Evolutionary conservation across 306 rosid genomes (phyloP).

Genomic region (Cucurbita ficifolia): DNA sequence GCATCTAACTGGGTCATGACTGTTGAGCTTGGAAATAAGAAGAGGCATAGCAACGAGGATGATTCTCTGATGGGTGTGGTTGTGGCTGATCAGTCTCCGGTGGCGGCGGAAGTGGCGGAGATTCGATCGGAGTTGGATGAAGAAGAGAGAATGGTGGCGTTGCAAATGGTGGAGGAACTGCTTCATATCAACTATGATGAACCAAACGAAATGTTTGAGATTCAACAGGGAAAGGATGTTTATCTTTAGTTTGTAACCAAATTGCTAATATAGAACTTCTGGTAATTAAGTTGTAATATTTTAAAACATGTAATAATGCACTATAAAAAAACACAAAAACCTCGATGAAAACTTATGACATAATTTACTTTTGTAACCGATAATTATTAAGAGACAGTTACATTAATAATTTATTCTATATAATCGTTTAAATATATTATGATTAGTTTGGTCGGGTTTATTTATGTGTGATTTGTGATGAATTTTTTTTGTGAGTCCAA

Average conservation of each 20-base stretch:
- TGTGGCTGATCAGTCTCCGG: neutral
- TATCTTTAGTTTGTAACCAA: neutral
- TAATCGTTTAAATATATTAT: no score
- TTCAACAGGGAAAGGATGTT: slow-evolving; percentile 10
- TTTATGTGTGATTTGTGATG: no score
- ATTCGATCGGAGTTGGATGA: slow-evolving; percentile 27
- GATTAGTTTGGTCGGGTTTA: no score
- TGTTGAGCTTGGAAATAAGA: slow-evolving; percentile 27
- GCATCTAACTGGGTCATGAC: slow-evolving; percentile 56
- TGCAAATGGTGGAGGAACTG: slow-evolving; percentile 66
- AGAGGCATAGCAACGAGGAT: neutral
- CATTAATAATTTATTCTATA: no score
- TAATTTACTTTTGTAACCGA: no score
- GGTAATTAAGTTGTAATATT: neutral
- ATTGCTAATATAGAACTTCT: neutral
- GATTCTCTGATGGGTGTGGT: neutral
- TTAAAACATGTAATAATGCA: neutral
- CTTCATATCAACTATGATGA: slow-evolving; percentile 28
- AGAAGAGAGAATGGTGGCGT: slow-evolving; percentile 36
- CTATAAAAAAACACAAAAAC: neutral
- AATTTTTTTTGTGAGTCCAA: no score
- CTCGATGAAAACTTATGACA: no score
- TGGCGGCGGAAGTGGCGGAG: neutral
- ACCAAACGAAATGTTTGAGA: slow-evolving; percentile 15
- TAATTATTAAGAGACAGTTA: no score